Evolutionary conservation across 176 grass and related monocot species (phyloP), one percentile per base, ranked within the genome.

Genomic region (Carex myosuroides): DNA sequence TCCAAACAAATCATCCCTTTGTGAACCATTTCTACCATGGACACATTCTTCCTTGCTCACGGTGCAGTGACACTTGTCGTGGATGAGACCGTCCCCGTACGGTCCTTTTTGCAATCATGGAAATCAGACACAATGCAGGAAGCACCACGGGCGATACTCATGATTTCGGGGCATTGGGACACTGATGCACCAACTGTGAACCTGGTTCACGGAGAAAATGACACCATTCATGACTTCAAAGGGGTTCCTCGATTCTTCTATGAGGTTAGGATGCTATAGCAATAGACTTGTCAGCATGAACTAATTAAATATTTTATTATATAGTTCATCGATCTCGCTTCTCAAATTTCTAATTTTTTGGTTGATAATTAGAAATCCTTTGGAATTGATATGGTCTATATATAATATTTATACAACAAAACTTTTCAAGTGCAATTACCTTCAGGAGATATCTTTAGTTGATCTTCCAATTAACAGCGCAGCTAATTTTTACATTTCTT

Each of bases 121-220:
- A 70, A 57, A 76, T 37, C 35, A 6, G 54, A 59, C 37, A 62
- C 64, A 18, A 52, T 87, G 70, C 70, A 48, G 60, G 79, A 60
- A 70, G 14, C 24, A 7, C 91, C 92, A 57, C 89, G 60, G 13
- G 91, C 95, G 56, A 94, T 98, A 65, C 91, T 98, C 56, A 1
- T 98, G 39, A 81, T 98, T 3, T 98, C 95, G 0, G 95, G 65
- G 11, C 95, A 98, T 79, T 98, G 92, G 95, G 92, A 98, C 63
- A 94, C 92, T 62, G 67, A 76, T 56, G 54, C 59, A 60, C 95
- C 92, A 42, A 42, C 70, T 32, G 89, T 98, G 42, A 98, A 89
- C 79, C 87, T 80, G 73, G 59, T 90, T 62, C 60, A 69, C 46
- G 91, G 92, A 59, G 37, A 3, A 79, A 91, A 91, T 81, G 82